Conservation (phyloP, 73 alveolate species). For the Paramecium pentaurelia region DNA sequence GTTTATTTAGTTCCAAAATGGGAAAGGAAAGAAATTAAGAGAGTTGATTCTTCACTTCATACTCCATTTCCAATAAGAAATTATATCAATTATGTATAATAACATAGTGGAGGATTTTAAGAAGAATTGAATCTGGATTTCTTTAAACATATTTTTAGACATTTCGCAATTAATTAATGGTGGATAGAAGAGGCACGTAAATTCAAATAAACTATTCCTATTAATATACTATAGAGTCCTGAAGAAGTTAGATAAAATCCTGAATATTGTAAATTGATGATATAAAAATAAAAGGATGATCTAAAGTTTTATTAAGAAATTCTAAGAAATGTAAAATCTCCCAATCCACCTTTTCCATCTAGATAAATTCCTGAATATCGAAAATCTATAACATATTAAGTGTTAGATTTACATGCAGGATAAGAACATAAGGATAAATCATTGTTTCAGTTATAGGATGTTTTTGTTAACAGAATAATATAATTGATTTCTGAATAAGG, state of each 20-base stretch:
- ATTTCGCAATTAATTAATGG: not conserved
- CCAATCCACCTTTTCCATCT: not conserved
- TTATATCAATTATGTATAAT: not conserved
- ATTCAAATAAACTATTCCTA: not conserved
- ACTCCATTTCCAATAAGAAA: conserved; percentile 4
- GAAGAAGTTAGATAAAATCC: not conserved
- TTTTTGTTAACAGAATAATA: not conserved
- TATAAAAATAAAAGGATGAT: not conserved
- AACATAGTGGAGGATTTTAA: not conserved
- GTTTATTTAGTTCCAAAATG: conserved; percentile 8
- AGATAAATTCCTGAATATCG: not conserved
- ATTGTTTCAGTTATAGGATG: conserved; percentile 11
- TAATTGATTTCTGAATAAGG: not conserved
- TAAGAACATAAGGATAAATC: conserved; percentile 14
- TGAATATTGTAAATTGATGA: not conserved
- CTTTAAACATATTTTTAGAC: conserved; percentile 13
- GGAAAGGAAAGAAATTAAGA: not conserved
- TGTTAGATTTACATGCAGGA: not conserved
- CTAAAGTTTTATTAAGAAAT: not conserved
- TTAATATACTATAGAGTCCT: not conserved
- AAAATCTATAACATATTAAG: not conserved
- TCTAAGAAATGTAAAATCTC: not conserved
- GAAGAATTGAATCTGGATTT: conserved; percentile 17
- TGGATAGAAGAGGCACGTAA: conserved; percentile 8
- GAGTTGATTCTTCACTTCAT: not conserved